phyloP scores from a whole-genome alignment of 768 basidiomycete species.

The Auricularia sp. region DNA sequence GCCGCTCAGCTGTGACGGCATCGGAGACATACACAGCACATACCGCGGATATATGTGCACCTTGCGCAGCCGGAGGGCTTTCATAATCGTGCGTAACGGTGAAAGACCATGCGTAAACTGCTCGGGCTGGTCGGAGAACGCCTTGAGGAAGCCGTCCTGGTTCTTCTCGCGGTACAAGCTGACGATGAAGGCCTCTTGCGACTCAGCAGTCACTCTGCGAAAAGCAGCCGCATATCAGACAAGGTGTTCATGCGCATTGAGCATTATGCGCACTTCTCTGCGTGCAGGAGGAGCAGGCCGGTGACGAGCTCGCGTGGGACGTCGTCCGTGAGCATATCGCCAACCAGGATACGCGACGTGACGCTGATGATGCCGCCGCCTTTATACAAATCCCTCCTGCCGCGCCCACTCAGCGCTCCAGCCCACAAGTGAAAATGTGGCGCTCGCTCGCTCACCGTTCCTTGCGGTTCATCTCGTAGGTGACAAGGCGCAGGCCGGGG shows the following conservation, averaged over 20 bases:
- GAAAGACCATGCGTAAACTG: slow-evolving; percentile 87
- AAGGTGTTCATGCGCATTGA: slow-evolving; percentile 32
- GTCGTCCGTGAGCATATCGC: slow-evolving; percentile 84
- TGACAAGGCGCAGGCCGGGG: slow-evolving; percentile 75
- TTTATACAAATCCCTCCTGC: slow-evolving; percentile 76
- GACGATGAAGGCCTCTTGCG: slow-evolving; percentile 86
- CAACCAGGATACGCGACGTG: slow-evolving; percentile 88
- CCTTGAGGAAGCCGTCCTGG: slow-evolving; percentile 84
- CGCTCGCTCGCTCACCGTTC: slow-evolving; percentile 50
- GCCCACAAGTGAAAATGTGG: neutral
- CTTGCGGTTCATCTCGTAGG: slow-evolving; percentile 68
- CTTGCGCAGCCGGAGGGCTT: slow-evolving; percentile 80
- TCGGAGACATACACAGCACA: too few species aligned
- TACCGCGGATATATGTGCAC: slow-evolving; percentile 92
- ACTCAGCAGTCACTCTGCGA: slow-evolving; percentile 69
- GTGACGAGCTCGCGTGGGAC: slow-evolving; percentile 81
- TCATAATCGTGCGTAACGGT: slow-evolving; percentile 85
- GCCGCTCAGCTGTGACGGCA: too few species aligned
- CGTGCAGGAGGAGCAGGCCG: slow-evolving; percentile 82
- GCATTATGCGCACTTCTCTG: slow-evolving; percentile 56
- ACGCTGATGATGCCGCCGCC: slow-evolving; percentile 84
- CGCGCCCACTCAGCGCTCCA: neutral
- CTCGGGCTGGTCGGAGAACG: slow-evolving; percentile 95
- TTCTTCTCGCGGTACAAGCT: slow-evolving; percentile 87
- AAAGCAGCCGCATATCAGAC: neutral